Conservation (phyloP, 805 yeast species). For the Monosporozyma aerobia region DNA sequence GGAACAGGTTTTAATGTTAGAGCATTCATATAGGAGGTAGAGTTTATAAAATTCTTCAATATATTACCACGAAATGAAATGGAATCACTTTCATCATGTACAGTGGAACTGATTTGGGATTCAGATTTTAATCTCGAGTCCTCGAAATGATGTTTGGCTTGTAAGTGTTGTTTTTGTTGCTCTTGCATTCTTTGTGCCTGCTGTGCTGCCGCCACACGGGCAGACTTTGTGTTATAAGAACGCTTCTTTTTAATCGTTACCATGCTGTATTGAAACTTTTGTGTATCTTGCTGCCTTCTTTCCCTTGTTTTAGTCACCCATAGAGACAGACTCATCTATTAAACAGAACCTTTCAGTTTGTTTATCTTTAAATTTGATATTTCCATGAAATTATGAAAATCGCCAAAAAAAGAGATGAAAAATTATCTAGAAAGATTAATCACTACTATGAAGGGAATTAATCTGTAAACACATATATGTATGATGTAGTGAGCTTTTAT, state of each 20-base stretch:
- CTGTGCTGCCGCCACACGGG: constrained; percentile 1
- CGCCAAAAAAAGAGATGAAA: neutral
- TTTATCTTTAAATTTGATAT: neutral
- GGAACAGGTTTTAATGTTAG: constrained; percentile 20
- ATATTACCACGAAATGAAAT: constrained; percentile 23
- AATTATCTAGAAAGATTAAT: neutral
- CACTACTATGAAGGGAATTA: neutral
- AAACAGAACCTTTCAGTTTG: neutral
- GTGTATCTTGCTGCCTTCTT: neutral
- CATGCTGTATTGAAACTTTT: constrained; percentile 9
- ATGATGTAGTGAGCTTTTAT: no score
- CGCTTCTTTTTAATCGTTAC: constrained; percentile 24
- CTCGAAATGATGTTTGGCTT: constrained; percentile 15
- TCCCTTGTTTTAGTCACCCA: neutral
- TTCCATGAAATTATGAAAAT: neutral
- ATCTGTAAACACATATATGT: no score
- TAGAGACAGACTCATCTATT: no score
- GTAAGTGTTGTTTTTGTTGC: constrained; percentile 10
- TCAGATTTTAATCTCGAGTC: constrained; percentile 23
- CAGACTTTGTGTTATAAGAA: constrained; percentile 14
- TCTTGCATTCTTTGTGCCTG: constrained; percentile 10
- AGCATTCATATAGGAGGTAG: constrained; percentile 17
- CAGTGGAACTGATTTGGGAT: constrained; percentile 13
- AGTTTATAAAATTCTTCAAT: constrained; percentile 17
- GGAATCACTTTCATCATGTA: constrained; percentile 30